Evolutionary conservation across 2,329 filamentous ascomycete species (phyloP), one percentile per base, ranked within the genome.

Genomic region (Epichloe glyceriae): DNA sequence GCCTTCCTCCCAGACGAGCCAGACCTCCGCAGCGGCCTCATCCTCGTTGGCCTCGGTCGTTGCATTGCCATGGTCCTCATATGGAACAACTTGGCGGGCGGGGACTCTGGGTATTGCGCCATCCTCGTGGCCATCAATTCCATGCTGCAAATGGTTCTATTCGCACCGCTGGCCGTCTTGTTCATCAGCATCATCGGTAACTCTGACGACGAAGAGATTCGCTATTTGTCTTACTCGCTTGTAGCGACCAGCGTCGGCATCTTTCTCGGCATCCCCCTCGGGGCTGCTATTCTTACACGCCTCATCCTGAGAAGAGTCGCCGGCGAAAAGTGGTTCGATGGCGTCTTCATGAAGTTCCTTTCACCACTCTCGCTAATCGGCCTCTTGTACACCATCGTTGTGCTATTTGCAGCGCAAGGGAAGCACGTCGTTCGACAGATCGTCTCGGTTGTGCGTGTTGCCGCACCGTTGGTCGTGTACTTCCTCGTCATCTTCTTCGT

Each of bases 1-100:
- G 80, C 80, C 0, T 82, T 82, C 48, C 70, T 84, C 4, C 80
- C 79, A 0, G 80, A 83, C 56, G 69, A 79, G 54, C 64, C 64
- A 8, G 74, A 69, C 5, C 70, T 84, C 11, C 73, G 80, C 1
- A 75, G 80, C 40, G 88, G 87, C 0, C 70, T 93, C 2, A 87
- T 93, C 38, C 78, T 95, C 5, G 88, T 95, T 0, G 88, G 89
- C 0, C 70, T 95, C 1, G 89, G 86, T 5, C 73, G 89, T 49
- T 95, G 89, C 59, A 95, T 95, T 55, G 88, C 88, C 34, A 95
- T 95, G 88, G 87, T 76, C 2, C 58, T 77, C 4, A 85, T 95
- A 53, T 94, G 87, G 88, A 93, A 68, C 39, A 61, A 63, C 4
- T 63, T 74, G 7, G 86, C 88, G 0, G 82, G 82, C 1, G 89